phyloP scores from a whole-genome alignment of 495 filamentous ascomycete species.

The Penicillium cinerascens region DNA sequence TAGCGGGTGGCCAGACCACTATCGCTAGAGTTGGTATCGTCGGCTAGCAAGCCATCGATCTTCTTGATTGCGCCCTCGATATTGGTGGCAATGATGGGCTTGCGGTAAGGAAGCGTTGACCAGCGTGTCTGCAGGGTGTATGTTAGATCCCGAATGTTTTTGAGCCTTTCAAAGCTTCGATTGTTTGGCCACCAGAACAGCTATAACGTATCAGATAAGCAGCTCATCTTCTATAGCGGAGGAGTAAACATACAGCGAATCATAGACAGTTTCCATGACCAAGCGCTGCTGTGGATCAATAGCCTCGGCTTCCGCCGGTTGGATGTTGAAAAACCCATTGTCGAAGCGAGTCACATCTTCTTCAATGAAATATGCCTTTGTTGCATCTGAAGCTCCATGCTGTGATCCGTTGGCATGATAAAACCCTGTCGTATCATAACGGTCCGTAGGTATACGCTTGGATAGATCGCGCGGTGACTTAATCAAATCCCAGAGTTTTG shows the following conservation, averaged over 20 bases:
- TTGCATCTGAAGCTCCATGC: conserved; percentile 1
- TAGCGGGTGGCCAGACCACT: too few relatives aligned
- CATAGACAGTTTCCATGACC: conserved; percentile 13
- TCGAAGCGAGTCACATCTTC: not conserved
- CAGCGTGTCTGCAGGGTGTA: too few relatives aligned
- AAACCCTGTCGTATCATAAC: not conserved
- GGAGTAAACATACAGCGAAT: not conserved
- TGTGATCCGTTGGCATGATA: not conserved
- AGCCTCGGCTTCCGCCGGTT: not conserved
- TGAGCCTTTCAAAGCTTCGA: too few relatives aligned
- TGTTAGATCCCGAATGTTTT: too few relatives aligned
- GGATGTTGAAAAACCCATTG: not conserved
- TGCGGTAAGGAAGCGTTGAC: too few relatives aligned
- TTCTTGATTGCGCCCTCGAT: too few relatives aligned
- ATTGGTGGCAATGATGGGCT: too few relatives aligned
- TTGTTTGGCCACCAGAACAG: too few relatives aligned
- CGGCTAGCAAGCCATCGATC: too few relatives aligned
- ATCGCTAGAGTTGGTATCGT: too few relatives aligned
- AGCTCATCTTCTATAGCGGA: too few relatives aligned
- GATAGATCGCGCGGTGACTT: not conserved
- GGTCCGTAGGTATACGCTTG: not conserved
- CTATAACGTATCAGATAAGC: too few relatives aligned
- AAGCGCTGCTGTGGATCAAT: conserved; percentile 11
- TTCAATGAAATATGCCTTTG: not conserved
- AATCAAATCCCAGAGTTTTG: not conserved